phyloP scores from a whole-genome alignment of 768 basidiomycete species.

The Clitopilus passeckerianus region DNA sequence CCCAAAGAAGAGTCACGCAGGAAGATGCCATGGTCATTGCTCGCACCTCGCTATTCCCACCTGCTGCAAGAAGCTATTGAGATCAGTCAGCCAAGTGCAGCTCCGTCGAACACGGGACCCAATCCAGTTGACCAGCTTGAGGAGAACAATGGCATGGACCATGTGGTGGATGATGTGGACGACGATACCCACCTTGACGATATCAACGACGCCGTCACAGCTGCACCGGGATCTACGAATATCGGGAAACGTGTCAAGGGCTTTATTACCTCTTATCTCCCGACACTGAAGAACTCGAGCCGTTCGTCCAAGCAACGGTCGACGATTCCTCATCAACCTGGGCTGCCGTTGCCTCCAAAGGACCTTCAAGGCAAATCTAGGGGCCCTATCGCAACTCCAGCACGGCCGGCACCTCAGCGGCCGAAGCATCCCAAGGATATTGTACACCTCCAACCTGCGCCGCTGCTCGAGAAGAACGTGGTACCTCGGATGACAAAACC shows the following conservation, averaged over 20 bases:
- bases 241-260: slow-evolving; percentile 51
- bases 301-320: slow-evolving; percentile 11
- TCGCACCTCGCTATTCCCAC: slow-evolving; percentile 55
- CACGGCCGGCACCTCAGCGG: slow-evolving; percentile 40
- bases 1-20: slow-evolving; percentile 11
- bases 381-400: slow-evolving; percentile 57
- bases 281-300: slow-evolving; percentile 33
- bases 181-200: no score
- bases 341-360: slow-evolving; percentile 52
- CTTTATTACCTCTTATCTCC: slow-evolving; percentile 59
- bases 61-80: slow-evolving; percentile 50
- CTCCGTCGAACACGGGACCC: background rate
- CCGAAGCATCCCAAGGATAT: slow-evolving; percentile 56
- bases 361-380: slow-evolving; percentile 45
- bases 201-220: no score
- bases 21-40: slow-evolving; percentile 32
- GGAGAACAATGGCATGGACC: background rate
- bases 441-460: slow-evolving; percentile 55
- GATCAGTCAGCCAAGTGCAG: slow-evolving; percentile 19
- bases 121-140: background rate
- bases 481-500: slow-evolving; percentile 37
- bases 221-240: slow-evolving; percentile 19
- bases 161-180: background rate
- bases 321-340: slow-evolving; percentile 22
- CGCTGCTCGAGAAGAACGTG: slow-evolving; percentile 30